Conservation (phyloP, 192 early-diverging fungal species). For the Coemansia sp. region DNA sequence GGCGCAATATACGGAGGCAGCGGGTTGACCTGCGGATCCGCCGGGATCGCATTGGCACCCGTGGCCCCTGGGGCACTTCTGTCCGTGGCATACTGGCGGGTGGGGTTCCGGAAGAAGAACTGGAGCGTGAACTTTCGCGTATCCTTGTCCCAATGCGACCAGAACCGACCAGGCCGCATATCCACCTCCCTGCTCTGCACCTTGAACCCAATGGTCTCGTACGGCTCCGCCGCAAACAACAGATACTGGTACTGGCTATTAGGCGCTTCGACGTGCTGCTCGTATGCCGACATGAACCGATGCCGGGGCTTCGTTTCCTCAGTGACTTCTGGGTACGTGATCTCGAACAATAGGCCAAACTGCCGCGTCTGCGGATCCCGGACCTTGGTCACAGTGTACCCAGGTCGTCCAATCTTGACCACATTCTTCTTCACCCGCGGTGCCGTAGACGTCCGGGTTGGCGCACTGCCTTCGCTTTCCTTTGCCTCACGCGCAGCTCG, state of each 20-base stretch:
- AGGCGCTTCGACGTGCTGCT: conserved; percentile 85
- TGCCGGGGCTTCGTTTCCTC: conserved; percentile 78
- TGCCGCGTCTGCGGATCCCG: conserved; percentile 82
- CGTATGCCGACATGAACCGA: conserved; percentile 95
- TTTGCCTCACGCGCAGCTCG: conserved; percentile 81
- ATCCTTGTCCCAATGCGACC: conserved; percentile 93
- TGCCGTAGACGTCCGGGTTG: not conserved
- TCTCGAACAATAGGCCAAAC: conserved; percentile 86
- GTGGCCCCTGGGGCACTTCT: not conserved
- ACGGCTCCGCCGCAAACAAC: conserved; percentile 92
- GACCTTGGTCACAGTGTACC: conserved; percentile 89
- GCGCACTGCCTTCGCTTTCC: conserved; percentile 49
- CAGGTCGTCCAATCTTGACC: conserved; percentile 94
- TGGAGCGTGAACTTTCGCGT: conserved; percentile 82
- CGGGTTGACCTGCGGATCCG: conserved; percentile 11
- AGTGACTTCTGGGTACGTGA: conserved; percentile 91
- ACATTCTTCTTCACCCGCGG: conserved; percentile 60
- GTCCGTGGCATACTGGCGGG: conserved; percentile 1
- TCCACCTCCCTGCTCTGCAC: conserved; percentile 93
- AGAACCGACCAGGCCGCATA: conserved; percentile 75
- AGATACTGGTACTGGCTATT: conserved; percentile 88
- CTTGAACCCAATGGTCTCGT: conserved; percentile 92
- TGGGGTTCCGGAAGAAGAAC: conserved; percentile 65
- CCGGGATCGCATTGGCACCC: conserved; percentile 14
- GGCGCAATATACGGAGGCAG: conserved; percentile 21